phyloP scores from a whole-genome alignment of 2,329 filamentous ascomycete species.

The Graphilbum fragrans region DNA sequence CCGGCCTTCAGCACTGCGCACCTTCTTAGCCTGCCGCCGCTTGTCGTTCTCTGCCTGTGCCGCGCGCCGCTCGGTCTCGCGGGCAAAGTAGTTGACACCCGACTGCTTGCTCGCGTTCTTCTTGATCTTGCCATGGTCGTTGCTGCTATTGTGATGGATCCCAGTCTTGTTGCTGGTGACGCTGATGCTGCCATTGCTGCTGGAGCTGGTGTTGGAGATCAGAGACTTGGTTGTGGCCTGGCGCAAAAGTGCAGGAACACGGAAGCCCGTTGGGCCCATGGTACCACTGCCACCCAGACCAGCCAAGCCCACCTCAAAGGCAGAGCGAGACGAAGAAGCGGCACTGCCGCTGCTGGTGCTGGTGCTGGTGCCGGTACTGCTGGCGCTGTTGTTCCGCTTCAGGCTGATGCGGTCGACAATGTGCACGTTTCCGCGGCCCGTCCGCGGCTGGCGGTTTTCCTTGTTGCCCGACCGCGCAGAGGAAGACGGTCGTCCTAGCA shows the following conservation, averaged over 20 bases:
- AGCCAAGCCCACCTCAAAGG: slow-evolving; percentile 14
- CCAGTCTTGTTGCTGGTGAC: not conserved
- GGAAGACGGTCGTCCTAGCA: slow-evolving; percentile 1
- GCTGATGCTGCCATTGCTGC: slow-evolving; percentile 11
- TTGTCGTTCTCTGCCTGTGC: slow-evolving; percentile 44
- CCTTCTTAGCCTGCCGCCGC: slow-evolving; percentile 45
- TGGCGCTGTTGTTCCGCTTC: slow-evolving; percentile 36
- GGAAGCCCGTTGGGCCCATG: slow-evolving; percentile 35
- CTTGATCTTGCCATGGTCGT: slow-evolving; percentile 22
- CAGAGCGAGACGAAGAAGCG: slow-evolving; percentile 12
- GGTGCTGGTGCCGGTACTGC: not conserved
- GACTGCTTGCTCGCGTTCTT: slow-evolving; percentile 48
- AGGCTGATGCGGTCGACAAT: slow-evolving; percentile 67
- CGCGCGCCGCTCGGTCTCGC: slow-evolving; percentile 44
- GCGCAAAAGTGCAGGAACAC: slow-evolving; percentile 58
- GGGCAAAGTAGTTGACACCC: slow-evolving; percentile 47
- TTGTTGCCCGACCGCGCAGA: slow-evolving; percentile 23
- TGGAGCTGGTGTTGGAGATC: slow-evolving; percentile 24
- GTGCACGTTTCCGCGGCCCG: slow-evolving; percentile 29
- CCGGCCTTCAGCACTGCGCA: slow-evolving; percentile 43
- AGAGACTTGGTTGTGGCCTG: slow-evolving; percentile 59
- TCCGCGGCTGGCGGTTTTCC: slow-evolving; percentile 31
- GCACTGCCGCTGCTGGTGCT: not conserved
- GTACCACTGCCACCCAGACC: slow-evolving; percentile 19
- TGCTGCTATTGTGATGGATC: slow-evolving; percentile 9